Evolutionary conservation across 768 basidiomycete species (phyloP), one percentile per base, ranked within the genome.

Genomic region (Lactarius evosmus): DNA sequence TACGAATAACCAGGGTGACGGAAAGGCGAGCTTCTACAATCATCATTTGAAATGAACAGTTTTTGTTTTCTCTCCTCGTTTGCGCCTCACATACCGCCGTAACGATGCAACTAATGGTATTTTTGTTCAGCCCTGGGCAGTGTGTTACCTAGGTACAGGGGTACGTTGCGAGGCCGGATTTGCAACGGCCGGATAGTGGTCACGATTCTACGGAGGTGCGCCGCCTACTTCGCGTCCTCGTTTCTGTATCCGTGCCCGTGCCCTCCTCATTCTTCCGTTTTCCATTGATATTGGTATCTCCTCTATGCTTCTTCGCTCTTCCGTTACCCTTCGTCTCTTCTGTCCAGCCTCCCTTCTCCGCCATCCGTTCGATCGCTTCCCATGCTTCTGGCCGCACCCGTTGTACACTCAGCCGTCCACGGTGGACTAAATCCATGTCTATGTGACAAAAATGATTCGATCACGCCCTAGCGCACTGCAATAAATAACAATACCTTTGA

Each of bases 341-440:
- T 22, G 88, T 86, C 90, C 92, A 96, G 0, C 93, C 94, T 1
- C 94, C 94, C 32, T 76, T 80, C 58, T 84, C 79, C 0, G 91
- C 88, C 56, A 98, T 72, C 57, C 73, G 66, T 19, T 77, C 70
- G 11, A 95, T 80, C 1, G 82, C 80, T 32, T 80, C 76, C 83
- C 87, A 96, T 4, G 91, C 86, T 9, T 73, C 77, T 62, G 82
- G 77, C 27, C 80, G 77, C 0, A 94, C 93, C 5, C 85, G 82
- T 74, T 98, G 95, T 1, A 98, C 93, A 71, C 93, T 95, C 49
- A 97, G 79, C 58, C 95, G 78, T 4, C 94, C 93, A 19, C 89
- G 82, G 14, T 80, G 88, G 16, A 96, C 81, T 25, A 98, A 77
- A 56, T 87, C 82, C 92, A 95, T 95, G 9, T 71, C 89, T 88